Percentiles rank a stretch among this genome's conserved stretches.
These are phyloP conservation scores for Phaeophleospora eucalypticola DNA, from an alignment of 2,329 filamentous ascomycete species.

Conservation along the genomic window DNA sequence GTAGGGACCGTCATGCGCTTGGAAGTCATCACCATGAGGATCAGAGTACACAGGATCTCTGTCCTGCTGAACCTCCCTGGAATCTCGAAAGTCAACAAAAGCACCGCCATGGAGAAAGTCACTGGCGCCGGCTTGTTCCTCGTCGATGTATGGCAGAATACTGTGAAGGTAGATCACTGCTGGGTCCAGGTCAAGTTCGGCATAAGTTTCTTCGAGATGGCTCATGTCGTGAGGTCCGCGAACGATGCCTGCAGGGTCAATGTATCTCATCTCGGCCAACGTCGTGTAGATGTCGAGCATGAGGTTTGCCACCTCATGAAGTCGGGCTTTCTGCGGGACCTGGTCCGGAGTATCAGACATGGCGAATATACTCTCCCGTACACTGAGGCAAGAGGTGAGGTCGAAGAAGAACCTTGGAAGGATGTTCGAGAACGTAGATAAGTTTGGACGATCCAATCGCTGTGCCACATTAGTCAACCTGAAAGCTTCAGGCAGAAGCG, in stretches of 20 bases:
- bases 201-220: background rate
- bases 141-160: slow-evolving; percentile 13
- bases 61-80: slow-evolving; percentile 2
- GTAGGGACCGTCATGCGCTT: slow-evolving; percentile 6
- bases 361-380: too few relatives aligned
- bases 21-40: background rate
- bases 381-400: too few relatives aligned
- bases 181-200: slow-evolving; percentile 8
- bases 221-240: slow-evolving; percentile 12
- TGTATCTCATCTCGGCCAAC: slow-evolving; percentile 11
- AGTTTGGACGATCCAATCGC: too few relatives aligned
- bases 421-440: too few relatives aligned
- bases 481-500: too few relatives aligned
- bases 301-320: slow-evolving; percentile 13
- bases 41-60: slow-evolving; percentile 8
- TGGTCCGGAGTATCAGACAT: too few relatives aligned
- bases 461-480: too few relatives aligned
- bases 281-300: slow-evolving; percentile 14
- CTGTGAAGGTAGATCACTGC: slow-evolving; percentile 13
- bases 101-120: slow-evolving; percentile 13
- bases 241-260: slow-evolving; percentile 9
- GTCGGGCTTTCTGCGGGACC: slow-evolving; percentile 8
- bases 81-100: slow-evolving; percentile 4
- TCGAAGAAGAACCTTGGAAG: too few relatives aligned
- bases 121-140: background rate